These are phyloP conservation scores for Pluteus cervinus DNA, from an alignment of 768 basidiomycete genomes.

Conservation along the genomic window DNA sequence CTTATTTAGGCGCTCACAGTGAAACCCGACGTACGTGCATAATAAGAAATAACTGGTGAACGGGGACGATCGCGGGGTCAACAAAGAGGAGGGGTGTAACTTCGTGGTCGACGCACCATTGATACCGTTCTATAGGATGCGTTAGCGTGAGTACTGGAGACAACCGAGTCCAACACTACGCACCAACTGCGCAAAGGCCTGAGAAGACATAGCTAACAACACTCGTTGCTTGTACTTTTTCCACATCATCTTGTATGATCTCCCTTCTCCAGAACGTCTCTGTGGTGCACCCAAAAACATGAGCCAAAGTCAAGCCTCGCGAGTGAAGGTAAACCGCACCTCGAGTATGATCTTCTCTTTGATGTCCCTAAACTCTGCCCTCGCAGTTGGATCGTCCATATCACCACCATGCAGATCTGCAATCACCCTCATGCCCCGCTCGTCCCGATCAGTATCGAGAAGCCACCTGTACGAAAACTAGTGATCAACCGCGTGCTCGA, in stretches of 20 bases:
- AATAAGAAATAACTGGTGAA: slow-evolving; percentile 83
- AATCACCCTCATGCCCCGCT: slow-evolving; percentile 78
- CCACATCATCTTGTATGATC: slow-evolving; percentile 83
- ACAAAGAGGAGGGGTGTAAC: slow-evolving; percentile 5
- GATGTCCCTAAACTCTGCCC: slow-evolving; percentile 84
- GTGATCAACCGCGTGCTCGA: not conserved
- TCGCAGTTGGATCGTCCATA: slow-evolving; percentile 56
- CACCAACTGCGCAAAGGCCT: slow-evolving; percentile 92
- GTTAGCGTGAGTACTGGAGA: slow-evolving; percentile 3
- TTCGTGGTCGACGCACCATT: slow-evolving; percentile 50
- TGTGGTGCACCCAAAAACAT: slow-evolving; percentile 18
- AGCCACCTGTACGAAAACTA: slow-evolving; percentile 57
- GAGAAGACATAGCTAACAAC: slow-evolving; percentile 89
- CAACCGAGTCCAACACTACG: slow-evolving; percentile 28
- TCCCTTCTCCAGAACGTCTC: slow-evolving; percentile 70
- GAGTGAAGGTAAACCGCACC: slow-evolving; percentile 34
- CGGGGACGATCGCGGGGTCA: slow-evolving; percentile 4
- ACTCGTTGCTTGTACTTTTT: slow-evolving; percentile 80
- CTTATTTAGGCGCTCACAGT: slow-evolving; percentile 6
- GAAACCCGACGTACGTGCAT: slow-evolving; percentile 62
- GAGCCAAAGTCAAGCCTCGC: too few relatives aligned
- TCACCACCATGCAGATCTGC: slow-evolving; percentile 86
- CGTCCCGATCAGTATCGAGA: slow-evolving; percentile 81
- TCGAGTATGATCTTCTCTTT: slow-evolving; percentile 72
- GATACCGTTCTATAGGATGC: slow-evolving; percentile 72